Evolutionary conservation across 441 rosid species (phyloP), one percentile per base, ranked within the genome.

Genomic region (Rhodomyrtus psidioides): DNA sequence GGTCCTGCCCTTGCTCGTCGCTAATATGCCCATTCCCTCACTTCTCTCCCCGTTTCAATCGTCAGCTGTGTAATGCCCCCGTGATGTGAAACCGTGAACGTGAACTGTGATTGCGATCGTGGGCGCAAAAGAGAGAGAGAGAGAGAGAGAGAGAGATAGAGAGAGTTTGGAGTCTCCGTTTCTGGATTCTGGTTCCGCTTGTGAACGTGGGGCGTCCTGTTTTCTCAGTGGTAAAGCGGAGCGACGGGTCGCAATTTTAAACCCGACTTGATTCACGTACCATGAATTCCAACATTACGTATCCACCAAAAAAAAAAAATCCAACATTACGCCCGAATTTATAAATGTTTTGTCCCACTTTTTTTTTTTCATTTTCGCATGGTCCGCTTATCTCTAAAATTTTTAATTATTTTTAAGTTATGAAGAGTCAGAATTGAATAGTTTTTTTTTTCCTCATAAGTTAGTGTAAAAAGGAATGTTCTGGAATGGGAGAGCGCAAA

Each of bases 1-100:
- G 90, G 83, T 81, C 65, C 83, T 90, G 26, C 88, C 53, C 74
- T 84, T 88, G 27, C 89, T 28, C 65, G 81, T 74, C 28, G 88
- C 83, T 65, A 85, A 39, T 85, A 87, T 84, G 54, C 54, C 26
- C 88, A 70, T 70, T 10, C 39, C 7, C 49, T 70, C 75, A 16
- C 76, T 26, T 1, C 58, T 26, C 59, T 24, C 27, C 26, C 27
- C 5, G 28, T 57, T 57, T 57, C 60, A n/a, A 57, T 65, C 79
- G 21, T 19, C 0, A 26, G 46, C 4, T 2, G 75, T 16, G 75
- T 16, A 30, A 30, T 30, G 24, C 17, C 75, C 17, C 75, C 46
- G 79, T 5, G 49, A 19, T 6, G 49, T 1, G n/a, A n/a, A n/a
- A n/a, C n/a, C n/a, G n/a, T n/a, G 49, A 21, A 6, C 6, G 75